Percentiles rank a stretch among this genome's conserved stretches.
phyloP scores from a whole-genome alignment of 2,329 filamentous ascomycete genomes.

The Talaromyces amestolkiae region DNA sequence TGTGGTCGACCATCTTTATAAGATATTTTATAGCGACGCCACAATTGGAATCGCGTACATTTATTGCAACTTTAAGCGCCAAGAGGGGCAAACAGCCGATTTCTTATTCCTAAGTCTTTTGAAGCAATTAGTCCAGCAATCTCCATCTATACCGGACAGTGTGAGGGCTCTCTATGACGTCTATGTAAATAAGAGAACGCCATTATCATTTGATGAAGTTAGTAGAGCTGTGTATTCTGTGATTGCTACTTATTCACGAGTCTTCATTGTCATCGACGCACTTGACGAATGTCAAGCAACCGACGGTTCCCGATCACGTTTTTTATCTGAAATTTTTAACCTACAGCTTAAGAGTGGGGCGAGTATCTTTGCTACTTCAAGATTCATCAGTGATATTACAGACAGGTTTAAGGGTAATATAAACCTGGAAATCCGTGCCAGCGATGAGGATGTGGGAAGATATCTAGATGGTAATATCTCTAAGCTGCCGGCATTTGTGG shows the following conservation, averaged over 20 bases:
- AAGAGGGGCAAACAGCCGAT: conserved; percentile 1
- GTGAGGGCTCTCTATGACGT: not conserved
- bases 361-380: too few species aligned
- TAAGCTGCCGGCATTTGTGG: too few species aligned
- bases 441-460: too few species aligned
- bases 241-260: not conserved
- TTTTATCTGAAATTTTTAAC: too few species aligned
- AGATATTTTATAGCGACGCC: conserved; percentile 18
- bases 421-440: too few species aligned
- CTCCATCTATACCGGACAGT: not conserved
- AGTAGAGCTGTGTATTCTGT: not conserved
- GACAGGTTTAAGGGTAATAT: too few species aligned
- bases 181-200: not conserved
- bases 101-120: not conserved
- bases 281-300: not conserved
- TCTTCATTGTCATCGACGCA: too few species aligned
- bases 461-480: too few species aligned
- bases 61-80: conserved; percentile 7
- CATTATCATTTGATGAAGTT: not conserved
- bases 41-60: conserved; percentile 8
- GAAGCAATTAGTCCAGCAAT: not conserved
- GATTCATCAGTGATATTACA: too few species aligned
- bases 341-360: too few species aligned
- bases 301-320: too few species aligned
- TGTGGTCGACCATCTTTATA: conserved; percentile 40